These are phyloP conservation scores for Micractinium sp. DNA, from an alignment of 139 green algal genomes.

Conservation along the genomic window DNA sequence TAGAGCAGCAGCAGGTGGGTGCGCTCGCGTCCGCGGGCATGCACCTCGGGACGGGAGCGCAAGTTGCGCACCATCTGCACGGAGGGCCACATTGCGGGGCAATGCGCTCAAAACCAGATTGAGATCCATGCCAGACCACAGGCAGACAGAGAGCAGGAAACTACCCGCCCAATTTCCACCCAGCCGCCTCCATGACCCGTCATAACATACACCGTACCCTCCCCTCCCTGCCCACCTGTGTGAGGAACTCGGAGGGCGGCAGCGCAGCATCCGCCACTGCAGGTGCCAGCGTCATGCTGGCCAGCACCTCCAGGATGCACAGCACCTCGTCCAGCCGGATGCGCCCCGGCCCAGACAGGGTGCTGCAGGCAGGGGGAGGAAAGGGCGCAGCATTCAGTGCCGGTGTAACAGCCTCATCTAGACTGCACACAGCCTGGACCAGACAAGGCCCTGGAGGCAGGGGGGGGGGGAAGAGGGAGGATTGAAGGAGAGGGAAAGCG, in stretches of 20 bases:
- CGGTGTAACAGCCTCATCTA: too few relatives aligned
- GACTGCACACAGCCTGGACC: too few relatives aligned
- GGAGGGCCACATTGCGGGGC: not conserved
- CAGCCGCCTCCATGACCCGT: not conserved
- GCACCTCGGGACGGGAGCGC: constrained; percentile 19
- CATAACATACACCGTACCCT: too few relatives aligned
- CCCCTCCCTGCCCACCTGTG: constrained; percentile 8
- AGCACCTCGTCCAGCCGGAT: constrained; percentile 53
- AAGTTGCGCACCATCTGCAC: constrained; percentile 28
- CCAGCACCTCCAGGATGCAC: constrained; percentile 63
- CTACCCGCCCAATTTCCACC: not conserved
- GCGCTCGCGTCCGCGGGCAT: constrained; percentile 41
- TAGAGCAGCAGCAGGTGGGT: constrained; percentile 71
- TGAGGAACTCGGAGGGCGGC: constrained; percentile 15
- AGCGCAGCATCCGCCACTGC: constrained; percentile 53
- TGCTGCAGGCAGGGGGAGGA: not conserved
- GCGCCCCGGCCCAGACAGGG: not conserved
- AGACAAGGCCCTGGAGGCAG: too few relatives aligned
- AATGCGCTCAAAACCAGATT: too few relatives aligned
- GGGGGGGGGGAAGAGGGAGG: too few relatives aligned
- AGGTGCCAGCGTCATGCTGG: constrained; percentile 52
- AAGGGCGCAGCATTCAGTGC: not conserved
- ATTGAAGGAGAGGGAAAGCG: too few relatives aligned
- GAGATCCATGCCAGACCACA: too few relatives aligned
- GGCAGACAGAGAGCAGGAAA: too few relatives aligned